phyloP scores from a whole-genome alignment of 768 basidiomycete species.

The Psilocybe sp. region DNA sequence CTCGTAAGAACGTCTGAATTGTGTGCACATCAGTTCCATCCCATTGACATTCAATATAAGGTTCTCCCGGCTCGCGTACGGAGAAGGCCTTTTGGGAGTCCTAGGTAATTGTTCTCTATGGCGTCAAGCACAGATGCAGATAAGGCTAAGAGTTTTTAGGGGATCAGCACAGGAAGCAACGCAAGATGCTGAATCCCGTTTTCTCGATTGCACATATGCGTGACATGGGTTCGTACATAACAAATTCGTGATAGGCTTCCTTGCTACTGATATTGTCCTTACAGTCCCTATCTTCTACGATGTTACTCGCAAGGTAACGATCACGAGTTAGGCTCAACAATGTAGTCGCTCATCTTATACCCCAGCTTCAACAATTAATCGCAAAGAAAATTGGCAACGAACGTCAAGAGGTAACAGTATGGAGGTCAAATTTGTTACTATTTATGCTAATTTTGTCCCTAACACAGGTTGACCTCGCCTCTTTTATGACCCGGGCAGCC shows the following conservation, averaged over 20 bases:
- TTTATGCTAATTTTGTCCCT: conserved; percentile 10
- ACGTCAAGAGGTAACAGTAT: conserved; percentile 27
- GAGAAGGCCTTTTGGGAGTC: not conserved
- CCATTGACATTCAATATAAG: not conserved
- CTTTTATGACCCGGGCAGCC: conserved; percentile 40
- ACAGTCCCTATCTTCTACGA: conserved; percentile 33
- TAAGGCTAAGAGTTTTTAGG: conserved; percentile 20
- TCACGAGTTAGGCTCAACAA: not conserved
- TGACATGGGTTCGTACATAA: conserved; percentile 26
- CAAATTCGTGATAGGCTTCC: not conserved
- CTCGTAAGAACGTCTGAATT: conserved; percentile 22
- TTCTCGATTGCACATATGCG: conserved; percentile 41
- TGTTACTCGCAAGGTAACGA: conserved; percentile 23
- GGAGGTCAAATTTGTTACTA: not conserved
- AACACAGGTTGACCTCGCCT: conserved; percentile 28
- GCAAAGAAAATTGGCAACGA: conserved; percentile 21
- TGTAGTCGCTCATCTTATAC: not conserved
- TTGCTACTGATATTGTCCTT: not conserved
- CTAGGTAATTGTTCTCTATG: not conserved
- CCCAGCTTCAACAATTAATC: conserved; percentile 25
- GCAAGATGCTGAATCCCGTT: conserved; percentile 43
- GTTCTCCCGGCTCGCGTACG: not conserved
- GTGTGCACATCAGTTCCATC: conserved; percentile 1
- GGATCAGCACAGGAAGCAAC: conserved; percentile 37
- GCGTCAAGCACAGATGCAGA: not conserved